These are phyloP conservation scores for Sambucus nigra DNA, from an alignment of 129 eudicot genomes.

Conservation along the genomic window DNA sequence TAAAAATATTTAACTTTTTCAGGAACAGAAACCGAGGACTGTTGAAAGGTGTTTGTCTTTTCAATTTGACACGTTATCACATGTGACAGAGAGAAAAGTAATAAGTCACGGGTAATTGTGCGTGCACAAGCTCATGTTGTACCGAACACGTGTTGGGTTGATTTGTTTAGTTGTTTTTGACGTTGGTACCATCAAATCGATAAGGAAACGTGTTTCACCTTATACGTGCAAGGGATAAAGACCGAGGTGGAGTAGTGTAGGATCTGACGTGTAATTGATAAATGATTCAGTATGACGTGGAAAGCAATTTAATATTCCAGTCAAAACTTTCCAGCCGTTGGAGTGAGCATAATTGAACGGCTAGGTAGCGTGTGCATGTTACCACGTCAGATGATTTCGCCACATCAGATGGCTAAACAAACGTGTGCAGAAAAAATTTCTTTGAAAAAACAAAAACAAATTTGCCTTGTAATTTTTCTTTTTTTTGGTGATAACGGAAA, in stretches of 20 bases:
- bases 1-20: not conserved
- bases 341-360: not conserved
- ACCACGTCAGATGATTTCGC: slow-evolving; percentile 12
- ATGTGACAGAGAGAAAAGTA: not conserved
- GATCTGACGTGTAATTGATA: not conserved
- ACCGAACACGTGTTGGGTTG: not conserved
- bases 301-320: not conserved
- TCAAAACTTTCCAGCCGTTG: not conserved
- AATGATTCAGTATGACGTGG: not conserved
- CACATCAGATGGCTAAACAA: too few relatives aligned
- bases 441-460: too few relatives aligned
- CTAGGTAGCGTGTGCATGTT: slow-evolving; percentile 1
- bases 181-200: too few relatives aligned
- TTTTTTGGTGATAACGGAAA: too few relatives aligned
- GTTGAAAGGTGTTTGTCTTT: too few relatives aligned
- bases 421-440: too few relatives aligned
- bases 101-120: not conserved
- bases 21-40: not conserved
- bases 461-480: too few relatives aligned
- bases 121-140: not conserved
- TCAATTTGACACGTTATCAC: too few relatives aligned
- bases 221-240: not conserved
- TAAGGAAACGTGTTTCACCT: not conserved
- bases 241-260: not conserved
- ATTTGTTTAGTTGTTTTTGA: too few relatives aligned